Evolutionary conservation across 2,329 filamentous ascomycete species (phyloP), one percentile per base, ranked within the genome.

Genomic region (Acarospora socialis): DNA sequence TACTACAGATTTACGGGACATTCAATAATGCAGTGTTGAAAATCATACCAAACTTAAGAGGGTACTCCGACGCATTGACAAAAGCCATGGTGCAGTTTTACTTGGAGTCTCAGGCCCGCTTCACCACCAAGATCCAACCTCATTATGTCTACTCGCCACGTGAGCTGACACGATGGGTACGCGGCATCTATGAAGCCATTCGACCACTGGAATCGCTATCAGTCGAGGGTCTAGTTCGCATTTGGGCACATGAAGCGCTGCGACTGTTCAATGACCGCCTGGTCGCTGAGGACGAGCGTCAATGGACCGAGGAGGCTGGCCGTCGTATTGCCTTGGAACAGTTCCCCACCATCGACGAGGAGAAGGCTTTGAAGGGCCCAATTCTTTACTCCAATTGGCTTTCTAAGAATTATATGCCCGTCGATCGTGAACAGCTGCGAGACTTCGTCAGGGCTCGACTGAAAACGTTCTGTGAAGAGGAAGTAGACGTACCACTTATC

Each of bases 371-470:
- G 18, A 81, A 81, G 42, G 83, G 83, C 0, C 92, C 90, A 1
- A 95, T 99, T 33, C 63, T 99, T 34, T 99, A 92, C 67, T 98
- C 92, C 5, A 99, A 98, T 60, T 99, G 90, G 90, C 69, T 98
- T 4, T 95, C 87, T 8, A 95, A 93, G 72, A 81, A 99, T 54
- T 99, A 99, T 50, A 75, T 95, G 7, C 90, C 90, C 5, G 90
- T 99, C 22, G 84, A 93, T 48, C 81, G 90, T 44, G 90, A 98
- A 51, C 80, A 92, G 48, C 67, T 99, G 21, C 77, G 92, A 45
- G 90, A 95, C 44, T 98, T 95, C 46, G 90, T 98, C 53, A 95
- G 94, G 60, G 90, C 90, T 31, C 77, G 90, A 50, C 71, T 99
- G 38, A 87, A 81, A 64, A 98, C 90, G 0, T 99, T 99, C 68